phyloP scores from a whole-genome alignment of 2,329 filamentous ascomycete genomes.

The Endothia cerciana region DNA sequence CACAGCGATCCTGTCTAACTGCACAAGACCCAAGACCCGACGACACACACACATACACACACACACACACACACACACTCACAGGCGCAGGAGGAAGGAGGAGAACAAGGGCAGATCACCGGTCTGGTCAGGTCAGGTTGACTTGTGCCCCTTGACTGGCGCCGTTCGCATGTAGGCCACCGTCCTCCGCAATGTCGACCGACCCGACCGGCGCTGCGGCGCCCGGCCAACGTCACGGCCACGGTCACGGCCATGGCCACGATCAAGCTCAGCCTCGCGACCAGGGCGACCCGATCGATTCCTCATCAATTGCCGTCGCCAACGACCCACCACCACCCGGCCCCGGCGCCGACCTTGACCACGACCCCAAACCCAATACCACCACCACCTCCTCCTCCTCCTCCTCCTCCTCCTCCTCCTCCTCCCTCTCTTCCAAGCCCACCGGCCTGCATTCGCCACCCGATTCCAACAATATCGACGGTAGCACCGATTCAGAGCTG shows the following conservation, averaged over 20 bases:
- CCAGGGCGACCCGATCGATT: slow-evolving; percentile 57
- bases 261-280: slow-evolving; percentile 33
- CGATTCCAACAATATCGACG: slow-evolving; percentile 65
- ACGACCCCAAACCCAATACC: slow-evolving; percentile 26
- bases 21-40: background rate
- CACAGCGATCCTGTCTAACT: background rate
- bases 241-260: slow-evolving; percentile 29
- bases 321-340: slow-evolving; percentile 36
- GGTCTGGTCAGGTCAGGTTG: background rate
- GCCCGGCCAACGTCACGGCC: slow-evolving; percentile 35
- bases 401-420: slow-evolving; percentile 34
- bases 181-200: slow-evolving; percentile 54
- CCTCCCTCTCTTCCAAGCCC: slow-evolving; percentile 43
- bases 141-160: slow-evolving; percentile 26
- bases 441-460: slow-evolving; percentile 65
- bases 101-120: background rate
- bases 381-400: slow-evolving; percentile 35
- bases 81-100: background rate
- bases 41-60: background rate
- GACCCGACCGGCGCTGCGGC: slow-evolving; percentile 56
- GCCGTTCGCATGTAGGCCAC: slow-evolving; percentile 49
- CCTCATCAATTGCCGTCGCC: slow-evolving; percentile 38
- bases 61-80: too few relatives aligned
- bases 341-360: slow-evolving; percentile 29
- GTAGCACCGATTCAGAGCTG: slow-evolving; percentile 63